Conservation (phyloP, 306 rosid genomes). For the Sechiopsis laciniata region DNA sequence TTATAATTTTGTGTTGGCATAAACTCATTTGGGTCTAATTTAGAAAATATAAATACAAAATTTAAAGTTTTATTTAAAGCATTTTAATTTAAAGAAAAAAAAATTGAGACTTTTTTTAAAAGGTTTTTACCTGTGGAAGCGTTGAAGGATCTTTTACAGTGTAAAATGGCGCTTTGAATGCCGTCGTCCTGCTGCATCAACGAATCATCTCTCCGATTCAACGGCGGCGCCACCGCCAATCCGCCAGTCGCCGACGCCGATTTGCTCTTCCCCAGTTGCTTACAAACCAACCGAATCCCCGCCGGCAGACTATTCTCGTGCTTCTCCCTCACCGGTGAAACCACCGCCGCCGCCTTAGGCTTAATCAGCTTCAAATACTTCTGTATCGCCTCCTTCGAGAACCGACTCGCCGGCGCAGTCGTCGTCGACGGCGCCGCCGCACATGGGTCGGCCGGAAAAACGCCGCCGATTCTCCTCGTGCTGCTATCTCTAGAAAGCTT, state of each 20-base stretch:
- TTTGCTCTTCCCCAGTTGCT: conserved; percentile 60
- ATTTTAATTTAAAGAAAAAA: too few species aligned
- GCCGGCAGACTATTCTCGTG: conserved; percentile 44
- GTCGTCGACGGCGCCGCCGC: conserved; percentile 20
- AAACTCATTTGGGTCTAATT: too few species aligned
- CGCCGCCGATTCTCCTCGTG: conserved; percentile 37
- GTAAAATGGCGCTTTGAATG: conserved; percentile 85
- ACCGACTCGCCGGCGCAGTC: conserved; percentile 28
- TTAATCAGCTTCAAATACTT: conserved; percentile 61
- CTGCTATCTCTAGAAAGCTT: conserved; percentile 26
- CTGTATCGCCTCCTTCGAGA: conserved; percentile 54
- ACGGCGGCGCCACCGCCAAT: conserved; percentile 32
- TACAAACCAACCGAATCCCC: conserved; percentile 41
- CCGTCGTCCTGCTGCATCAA: conserved; percentile 64
- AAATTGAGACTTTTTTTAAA: too few species aligned
- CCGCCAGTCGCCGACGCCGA: conserved; percentile 43
- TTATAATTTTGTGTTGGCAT: too few species aligned
- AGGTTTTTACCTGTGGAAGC: conserved; percentile 43
- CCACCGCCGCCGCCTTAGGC: conserved; percentile 45
- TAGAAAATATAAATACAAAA: too few species aligned
- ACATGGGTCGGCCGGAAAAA: conserved; percentile 32
- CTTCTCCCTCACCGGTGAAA: conserved; percentile 38
- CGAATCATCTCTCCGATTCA: conserved; percentile 59
- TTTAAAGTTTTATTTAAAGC: too few species aligned
- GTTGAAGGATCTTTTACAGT: conserved; percentile 77